phyloP scores from a whole-genome alignment of 352 stramenopile genomes.

The Pythium dissimile region DNA sequence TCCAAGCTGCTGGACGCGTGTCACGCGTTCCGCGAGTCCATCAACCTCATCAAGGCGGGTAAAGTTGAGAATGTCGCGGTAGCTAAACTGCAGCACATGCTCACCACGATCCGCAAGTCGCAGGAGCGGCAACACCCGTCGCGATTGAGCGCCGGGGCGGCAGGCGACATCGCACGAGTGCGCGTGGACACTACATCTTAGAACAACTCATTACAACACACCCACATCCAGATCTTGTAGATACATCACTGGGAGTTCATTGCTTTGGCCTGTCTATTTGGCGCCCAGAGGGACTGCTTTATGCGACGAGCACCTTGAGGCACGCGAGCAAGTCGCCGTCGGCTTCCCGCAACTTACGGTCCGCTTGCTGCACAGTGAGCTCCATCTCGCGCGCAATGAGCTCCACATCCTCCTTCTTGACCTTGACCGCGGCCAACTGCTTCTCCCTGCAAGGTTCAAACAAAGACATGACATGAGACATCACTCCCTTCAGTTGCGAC shows the following conservation, averaged over 20 bases:
- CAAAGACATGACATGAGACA: neutral
- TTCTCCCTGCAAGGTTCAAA: conserved; percentile 42
- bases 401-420: conserved; percentile 79
- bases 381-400: conserved; percentile 80
- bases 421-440: conserved; percentile 74
- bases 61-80: conserved; percentile 54
- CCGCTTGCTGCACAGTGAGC: conserved; percentile 62
- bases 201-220: conserved; percentile 11
- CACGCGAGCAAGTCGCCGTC: conserved; percentile 70
- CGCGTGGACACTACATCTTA: conserved; percentile 13
- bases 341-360: conserved; percentile 82
- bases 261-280: too few relatives aligned
- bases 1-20: conserved; percentile 62
- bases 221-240: conserved; percentile 2
- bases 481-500: neutral
- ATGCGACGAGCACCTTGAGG: conserved; percentile 53
- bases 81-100: conserved; percentile 54
- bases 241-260: too few relatives aligned
- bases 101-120: conserved; percentile 65
- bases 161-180: conserved; percentile 3
- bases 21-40: conserved; percentile 67
- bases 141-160: neutral
- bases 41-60: conserved; percentile 50
- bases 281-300: neutral
- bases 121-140: conserved; percentile 37